phyloP scores from a whole-genome alignment of 768 basidiomycete genomes.

The Amanita pseudoporphyria region DNA sequence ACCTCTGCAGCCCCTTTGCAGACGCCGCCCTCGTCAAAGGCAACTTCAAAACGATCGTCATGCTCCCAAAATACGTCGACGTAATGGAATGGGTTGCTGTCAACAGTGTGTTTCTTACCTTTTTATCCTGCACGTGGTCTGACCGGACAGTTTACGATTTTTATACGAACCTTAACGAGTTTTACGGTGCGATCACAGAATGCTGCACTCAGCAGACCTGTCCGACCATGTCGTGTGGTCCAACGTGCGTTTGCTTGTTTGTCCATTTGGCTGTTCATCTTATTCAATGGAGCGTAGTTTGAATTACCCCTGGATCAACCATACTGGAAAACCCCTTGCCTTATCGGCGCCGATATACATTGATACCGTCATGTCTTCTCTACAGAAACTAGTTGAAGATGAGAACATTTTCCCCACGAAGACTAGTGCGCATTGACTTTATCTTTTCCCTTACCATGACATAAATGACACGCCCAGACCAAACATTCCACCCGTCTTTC shows the following conservation, averaged over 20 bases:
- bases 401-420: slow-evolving; percentile 94
- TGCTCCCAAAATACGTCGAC: slow-evolving; percentile 91
- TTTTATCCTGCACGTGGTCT: not conserved
- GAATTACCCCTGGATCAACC: slow-evolving; percentile 93
- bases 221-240: slow-evolving; percentile 87
- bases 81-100: slow-evolving; percentile 97
- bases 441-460: not conserved
- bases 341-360: slow-evolving; percentile 94
- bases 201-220: slow-evolving; percentile 86
- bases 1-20: slow-evolving; percentile 90
- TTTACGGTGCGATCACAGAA: slow-evolving; percentile 91
- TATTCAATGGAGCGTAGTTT: slow-evolving; percentile 35
- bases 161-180: slow-evolving; percentile 94
- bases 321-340: slow-evolving; percentile 78
- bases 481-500: slow-evolving; percentile 81
- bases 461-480: slow-evolving; percentile 39
- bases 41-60: slow-evolving; percentile 97
- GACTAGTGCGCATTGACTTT: slow-evolving; percentile 48
- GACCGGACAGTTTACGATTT: slow-evolving; percentile 78
- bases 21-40: slow-evolving; percentile 95
- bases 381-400: slow-evolving; percentile 91
- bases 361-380: slow-evolving; percentile 96
- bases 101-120: slow-evolving; percentile 54
- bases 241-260: slow-evolving; percentile 45
- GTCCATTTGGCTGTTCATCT: not conserved